phyloP scores from a whole-genome alignment of 2,329 filamentous ascomycete species.

The Coniochaeta sp. region DNA sequence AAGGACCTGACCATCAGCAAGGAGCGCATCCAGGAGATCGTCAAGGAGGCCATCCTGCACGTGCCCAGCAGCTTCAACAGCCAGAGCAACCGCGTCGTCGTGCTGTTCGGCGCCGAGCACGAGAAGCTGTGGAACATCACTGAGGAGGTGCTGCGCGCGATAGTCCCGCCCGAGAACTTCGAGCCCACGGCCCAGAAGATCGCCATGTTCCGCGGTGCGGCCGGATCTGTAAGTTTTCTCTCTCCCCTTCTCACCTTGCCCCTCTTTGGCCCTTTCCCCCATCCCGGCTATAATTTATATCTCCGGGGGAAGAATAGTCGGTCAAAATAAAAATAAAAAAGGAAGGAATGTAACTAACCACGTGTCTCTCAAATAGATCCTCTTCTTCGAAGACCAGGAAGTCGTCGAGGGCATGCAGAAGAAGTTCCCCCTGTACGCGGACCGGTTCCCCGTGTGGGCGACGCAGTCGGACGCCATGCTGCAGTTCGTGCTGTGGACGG shows the following conservation, averaged over 20 bases:
- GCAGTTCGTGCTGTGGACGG: slow-evolving; percentile 74
- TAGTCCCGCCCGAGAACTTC: slow-evolving; percentile 61
- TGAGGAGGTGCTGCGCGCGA: slow-evolving; percentile 54
- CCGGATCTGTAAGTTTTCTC: slow-evolving; percentile 61
- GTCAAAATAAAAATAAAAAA: background rate
- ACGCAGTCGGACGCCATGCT: slow-evolving; percentile 75
- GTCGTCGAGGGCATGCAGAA: slow-evolving; percentile 59
- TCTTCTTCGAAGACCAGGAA: slow-evolving; percentile 79
- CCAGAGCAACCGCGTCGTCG: slow-evolving; percentile 70
- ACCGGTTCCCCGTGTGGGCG: slow-evolving; percentile 73
- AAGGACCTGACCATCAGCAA: slow-evolving; percentile 54
- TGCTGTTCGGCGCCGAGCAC: slow-evolving; percentile 77
- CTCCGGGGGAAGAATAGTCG: background rate
- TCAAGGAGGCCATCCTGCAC: slow-evolving; percentile 56
- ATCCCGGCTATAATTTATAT: background rate
- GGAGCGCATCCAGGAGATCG: slow-evolving; percentile 56
- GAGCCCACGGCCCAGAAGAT: slow-evolving; percentile 38
- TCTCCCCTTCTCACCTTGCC: too few species aligned
- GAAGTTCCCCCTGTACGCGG: slow-evolving; percentile 66
- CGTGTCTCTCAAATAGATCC: slow-evolving; percentile 41
- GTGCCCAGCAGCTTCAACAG: slow-evolving; percentile 83
- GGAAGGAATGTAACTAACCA: background rate
- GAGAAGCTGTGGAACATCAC: slow-evolving; percentile 80
- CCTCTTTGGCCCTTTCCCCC: background rate
- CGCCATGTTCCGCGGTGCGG: slow-evolving; percentile 57